These are phyloP conservation scores for Microdochium paspali DNA, from an alignment of 2,329 filamentous ascomycete genomes.

Conservation along the genomic window DNA sequence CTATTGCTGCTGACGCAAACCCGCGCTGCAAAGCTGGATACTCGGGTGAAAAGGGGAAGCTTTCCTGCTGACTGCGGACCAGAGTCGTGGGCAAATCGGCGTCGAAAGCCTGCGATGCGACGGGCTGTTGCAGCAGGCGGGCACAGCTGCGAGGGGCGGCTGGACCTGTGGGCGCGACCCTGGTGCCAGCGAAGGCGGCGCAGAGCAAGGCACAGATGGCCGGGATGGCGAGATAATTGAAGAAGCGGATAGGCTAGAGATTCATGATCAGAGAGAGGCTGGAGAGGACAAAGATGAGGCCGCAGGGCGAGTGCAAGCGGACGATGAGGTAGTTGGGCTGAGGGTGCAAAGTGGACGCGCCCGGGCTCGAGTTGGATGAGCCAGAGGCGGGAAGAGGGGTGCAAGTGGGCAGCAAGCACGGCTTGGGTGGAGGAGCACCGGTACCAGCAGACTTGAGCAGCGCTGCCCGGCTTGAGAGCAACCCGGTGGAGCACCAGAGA, in stretches of 20 bases:
- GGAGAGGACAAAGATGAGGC: not conserved
- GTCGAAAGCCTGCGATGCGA: constrained; percentile 7
- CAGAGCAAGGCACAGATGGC: not conserved
- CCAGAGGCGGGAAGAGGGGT: not conserved
- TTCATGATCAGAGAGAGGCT: constrained; percentile 4
- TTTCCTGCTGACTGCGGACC: too few species aligned
- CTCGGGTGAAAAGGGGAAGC: too few species aligned
- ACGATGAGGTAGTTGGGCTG: not conserved
- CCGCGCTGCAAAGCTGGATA: too few species aligned
- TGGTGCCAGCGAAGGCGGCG: not conserved
- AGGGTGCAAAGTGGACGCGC: not conserved
- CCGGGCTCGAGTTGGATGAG: not conserved
- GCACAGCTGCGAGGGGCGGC: constrained; percentile 1
- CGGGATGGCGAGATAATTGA: not conserved
- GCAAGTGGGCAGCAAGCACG: not conserved
- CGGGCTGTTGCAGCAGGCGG: constrained; percentile 3
- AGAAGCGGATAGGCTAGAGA: constrained; percentile 1
- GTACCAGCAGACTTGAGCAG: not conserved
- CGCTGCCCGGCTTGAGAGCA: too few species aligned
- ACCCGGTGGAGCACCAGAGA: too few species aligned
- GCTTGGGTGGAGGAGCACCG: not conserved
- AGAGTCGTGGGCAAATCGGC: too few species aligned
- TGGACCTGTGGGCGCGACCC: constrained; percentile 3
- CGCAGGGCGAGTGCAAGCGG: not conserved
- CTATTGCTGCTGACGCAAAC: too few species aligned